Conservation (phyloP, 305 asterid genomes). For the Solanum hybrid region DNA sequence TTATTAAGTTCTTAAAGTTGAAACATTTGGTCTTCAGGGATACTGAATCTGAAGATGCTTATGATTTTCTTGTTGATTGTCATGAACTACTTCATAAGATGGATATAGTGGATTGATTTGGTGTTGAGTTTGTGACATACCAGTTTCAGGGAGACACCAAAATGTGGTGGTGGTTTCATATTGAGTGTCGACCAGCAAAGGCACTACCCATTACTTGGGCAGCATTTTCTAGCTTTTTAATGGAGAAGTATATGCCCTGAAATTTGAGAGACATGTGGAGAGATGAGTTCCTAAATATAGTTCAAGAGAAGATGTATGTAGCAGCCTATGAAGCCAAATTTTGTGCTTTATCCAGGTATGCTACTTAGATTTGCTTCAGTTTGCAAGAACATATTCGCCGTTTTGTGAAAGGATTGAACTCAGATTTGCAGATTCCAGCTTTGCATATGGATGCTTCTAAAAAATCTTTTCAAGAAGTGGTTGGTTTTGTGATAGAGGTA, state of each 20-base stretch:
- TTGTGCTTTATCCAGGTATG: background rate
- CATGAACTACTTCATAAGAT: background rate
- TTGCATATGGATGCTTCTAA: no score
- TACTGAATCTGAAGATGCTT: background rate
- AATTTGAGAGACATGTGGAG: background rate
- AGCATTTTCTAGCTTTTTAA: no score
- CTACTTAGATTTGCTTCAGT: background rate
- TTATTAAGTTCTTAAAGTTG: background rate
- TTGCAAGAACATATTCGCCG: background rate
- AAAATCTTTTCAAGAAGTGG: background rate
- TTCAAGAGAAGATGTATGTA: background rate
- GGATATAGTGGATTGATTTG: background rate
- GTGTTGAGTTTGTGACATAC: background rate
- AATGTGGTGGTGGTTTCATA: background rate
- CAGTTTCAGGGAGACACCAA: background rate
- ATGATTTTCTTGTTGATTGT: background rate
- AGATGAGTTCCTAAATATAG: background rate
- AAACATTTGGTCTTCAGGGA: background rate
- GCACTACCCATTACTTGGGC: background rate
- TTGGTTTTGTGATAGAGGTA: background rate
- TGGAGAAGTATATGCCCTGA: background rate
- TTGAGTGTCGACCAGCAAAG: background rate
- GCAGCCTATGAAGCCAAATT: background rate
- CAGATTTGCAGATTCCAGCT: background rate
- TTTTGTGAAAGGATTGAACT: background rate